Percentiles rank a stretch among this genome's conserved stretches.
Conservation (phyloP, 768 basidiomycete genomes). For the Pisolithus sp. region DNA sequence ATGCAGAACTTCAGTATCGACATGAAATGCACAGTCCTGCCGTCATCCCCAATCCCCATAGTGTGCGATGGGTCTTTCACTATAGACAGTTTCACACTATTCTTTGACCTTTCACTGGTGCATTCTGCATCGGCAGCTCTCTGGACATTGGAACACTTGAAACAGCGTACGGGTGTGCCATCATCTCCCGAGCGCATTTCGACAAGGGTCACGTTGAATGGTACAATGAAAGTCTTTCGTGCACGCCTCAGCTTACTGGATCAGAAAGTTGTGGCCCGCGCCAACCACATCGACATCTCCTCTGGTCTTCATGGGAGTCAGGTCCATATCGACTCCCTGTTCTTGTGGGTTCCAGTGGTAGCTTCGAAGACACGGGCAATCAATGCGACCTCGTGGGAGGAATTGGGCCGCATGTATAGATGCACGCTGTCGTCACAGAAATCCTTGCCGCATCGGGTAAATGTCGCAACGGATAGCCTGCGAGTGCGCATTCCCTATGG, state of each 20-base stretch:
- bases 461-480: conserved; percentile 54
- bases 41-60: conserved; percentile 6
- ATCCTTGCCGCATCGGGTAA: conserved; percentile 33
- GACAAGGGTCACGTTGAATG: conserved; percentile 22
- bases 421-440: conserved; percentile 38
- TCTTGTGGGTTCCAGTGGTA: conserved; percentile 54
- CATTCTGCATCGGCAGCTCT: conserved; percentile 65
- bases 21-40: conserved; percentile 15
- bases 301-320: conserved; percentile 17
- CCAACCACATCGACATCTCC: conserved; percentile 18
- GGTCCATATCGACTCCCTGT: conserved; percentile 36
- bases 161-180: conserved; percentile 13
- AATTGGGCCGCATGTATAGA: conserved; percentile 54
- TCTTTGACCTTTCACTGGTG: conserved; percentile 57
- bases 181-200: conserved; percentile 12
- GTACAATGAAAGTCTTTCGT: conserved; percentile 40
- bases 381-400: conserved; percentile 58
- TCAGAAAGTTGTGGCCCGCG: conserved; percentile 39
- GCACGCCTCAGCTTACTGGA: conserved; percentile 42
- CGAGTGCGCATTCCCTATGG: conserved; percentile 76
- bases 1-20: conserved; percentile 31
- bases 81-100: conserved; percentile 47
- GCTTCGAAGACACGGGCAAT: conserved; percentile 25
- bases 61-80: conserved; percentile 39
- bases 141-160: conserved; percentile 42